Base-by-base conservation (phyloP, 768 basidiomycete species). In the Rhizopogon vinicolor region DNA sequence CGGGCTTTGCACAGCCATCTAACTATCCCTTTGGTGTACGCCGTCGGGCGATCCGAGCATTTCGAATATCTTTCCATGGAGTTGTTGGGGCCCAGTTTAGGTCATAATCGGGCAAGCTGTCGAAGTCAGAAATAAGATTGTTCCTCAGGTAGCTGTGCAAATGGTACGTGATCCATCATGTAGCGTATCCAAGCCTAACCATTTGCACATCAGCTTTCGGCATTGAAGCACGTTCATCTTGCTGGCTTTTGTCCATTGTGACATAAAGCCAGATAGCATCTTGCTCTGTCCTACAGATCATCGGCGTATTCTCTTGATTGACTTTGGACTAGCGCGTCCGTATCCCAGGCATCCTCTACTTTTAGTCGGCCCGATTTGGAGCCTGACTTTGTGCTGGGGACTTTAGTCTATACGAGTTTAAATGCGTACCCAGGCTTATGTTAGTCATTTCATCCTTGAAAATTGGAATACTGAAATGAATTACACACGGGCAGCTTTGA, bases 211-310 rank as follows among this genome's bases (percentile, higher is more conserved):
- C n/a, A 10, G 3, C 41, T 41, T 9, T 41, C 41, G 41, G 41
- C n/a, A 41, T 41, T 41, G 41, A 9, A 3, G 41, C 25, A 25
- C 25, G 25, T 25, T 25, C n/a, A 18, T 18, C 3, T 25, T 25
- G 3, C 25, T 41, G 64, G 63, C n/a, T 65, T n/a, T 73, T 12
- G 62, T 71, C 29, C 72, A 74, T 60, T 64, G 73, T 29, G 72
- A 25, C 25, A 25, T 5, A 25, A 25, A 25, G 4, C 25, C 4
- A 74, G 65, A 62, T 6, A 73, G 74, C 60, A 62, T 74, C 16
- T 63, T 72, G 48, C 60, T 53, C 31, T 60, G 63, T 35, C 59
- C 59, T 22, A 53, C 54, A 25, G 64, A 70, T 51, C 43, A 61
- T 39, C 63, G 63, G 9, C 57, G 22, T 43, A 58, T 74, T 53